phyloP scores from a whole-genome alignment of 1,284 basidiomycete species.

The Rhodotorula sp. region DNA sequence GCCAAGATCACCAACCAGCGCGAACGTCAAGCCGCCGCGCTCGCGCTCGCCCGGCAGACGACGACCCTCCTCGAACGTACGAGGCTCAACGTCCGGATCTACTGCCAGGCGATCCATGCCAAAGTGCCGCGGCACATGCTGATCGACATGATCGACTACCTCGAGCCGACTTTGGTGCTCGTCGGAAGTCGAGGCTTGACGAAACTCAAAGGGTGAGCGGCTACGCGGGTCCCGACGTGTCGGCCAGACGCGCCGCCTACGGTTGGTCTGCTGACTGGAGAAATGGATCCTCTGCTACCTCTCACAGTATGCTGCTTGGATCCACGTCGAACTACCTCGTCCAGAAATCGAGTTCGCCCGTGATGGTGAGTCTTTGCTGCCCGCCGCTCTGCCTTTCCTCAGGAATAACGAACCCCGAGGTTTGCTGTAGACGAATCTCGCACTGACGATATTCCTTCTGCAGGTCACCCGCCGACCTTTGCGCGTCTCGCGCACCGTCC shows the following conservation, averaged over 20 bases:
- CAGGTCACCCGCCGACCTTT: conserved; percentile 71
- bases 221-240: background rate
- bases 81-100: conserved; percentile 75
- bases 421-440: background rate
- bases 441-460: conserved; percentile 15
- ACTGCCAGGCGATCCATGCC: conserved; percentile 92
- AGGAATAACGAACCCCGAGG: background rate
- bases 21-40: conserved; percentile 39
- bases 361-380: conserved; percentile 58
- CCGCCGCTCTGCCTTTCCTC: conserved; percentile 43
- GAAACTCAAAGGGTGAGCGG: conserved; percentile 77
- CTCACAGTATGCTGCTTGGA: conserved; percentile 80
- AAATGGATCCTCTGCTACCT: too few relatives aligned
- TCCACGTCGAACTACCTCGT: conserved; percentile 96
- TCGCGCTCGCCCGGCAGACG: conserved; percentile 51
- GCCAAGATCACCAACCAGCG: conserved; percentile 41
- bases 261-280: background rate
- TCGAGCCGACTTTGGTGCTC: conserved; percentile 88
- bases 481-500: conserved; percentile 62
- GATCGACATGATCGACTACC: conserved; percentile 76
- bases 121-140: conserved; percentile 74
- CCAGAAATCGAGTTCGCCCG: conserved; percentile 84
- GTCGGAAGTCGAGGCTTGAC: conserved; percentile 90
- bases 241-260: too few relatives aligned
- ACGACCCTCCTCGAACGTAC: conserved; percentile 87